Base-by-base conservation (phyloP, 164 flowering plant species). In the Berberis thunbergii region DNA sequence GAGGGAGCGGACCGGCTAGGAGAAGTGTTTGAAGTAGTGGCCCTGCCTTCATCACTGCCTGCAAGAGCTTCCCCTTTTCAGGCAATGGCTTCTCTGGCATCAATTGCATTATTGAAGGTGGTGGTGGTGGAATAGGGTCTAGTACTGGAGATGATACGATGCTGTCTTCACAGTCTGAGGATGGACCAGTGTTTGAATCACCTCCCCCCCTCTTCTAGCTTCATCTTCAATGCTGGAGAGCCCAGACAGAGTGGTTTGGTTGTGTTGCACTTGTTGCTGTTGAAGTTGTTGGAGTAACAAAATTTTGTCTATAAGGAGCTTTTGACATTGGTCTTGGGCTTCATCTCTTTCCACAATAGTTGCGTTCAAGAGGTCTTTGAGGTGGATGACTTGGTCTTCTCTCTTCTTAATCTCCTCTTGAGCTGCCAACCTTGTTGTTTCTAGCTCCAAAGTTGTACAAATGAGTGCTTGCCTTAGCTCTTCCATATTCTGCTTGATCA, bases 1-100 rank as follows among this genome's bases (percentile, higher is more conserved):
- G 76, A 6, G 96, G 96, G 46, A 92, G 84, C 0, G 93, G 82
- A 2, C 93, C 96, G 1, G 95, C 85, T 13, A 87, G 72, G 42
- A 92, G 78, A 4, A 89, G 86, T 7, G 91, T 82, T 70, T 85
- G 81, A 50, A 93, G 87, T 2, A 85, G 80, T 0, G 97, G 91
- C 0, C 98, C 96, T 0, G 96, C 83, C 54, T 81, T 87, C 72
- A 78, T 76, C 7, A 93, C 96, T 44, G 97, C 80, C 59, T 89
- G 77, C 64, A 89, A 53, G 2, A 93, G 76, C 50, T 69, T 84
- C 11, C 98, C 98, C 49, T 82, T 80, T 57, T 76, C 73, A n/a
- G 98, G 98, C 57, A 85, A 74, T 13, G 67, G 42, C 56, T 73
- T 83, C 45, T 86, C 86, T 63, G 69, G 78, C 0, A 64, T 74